Evolutionary conservation across 2,329 filamentous ascomycete species (phyloP).

Genomic region (Aspergillus quadricinctus): DNA sequence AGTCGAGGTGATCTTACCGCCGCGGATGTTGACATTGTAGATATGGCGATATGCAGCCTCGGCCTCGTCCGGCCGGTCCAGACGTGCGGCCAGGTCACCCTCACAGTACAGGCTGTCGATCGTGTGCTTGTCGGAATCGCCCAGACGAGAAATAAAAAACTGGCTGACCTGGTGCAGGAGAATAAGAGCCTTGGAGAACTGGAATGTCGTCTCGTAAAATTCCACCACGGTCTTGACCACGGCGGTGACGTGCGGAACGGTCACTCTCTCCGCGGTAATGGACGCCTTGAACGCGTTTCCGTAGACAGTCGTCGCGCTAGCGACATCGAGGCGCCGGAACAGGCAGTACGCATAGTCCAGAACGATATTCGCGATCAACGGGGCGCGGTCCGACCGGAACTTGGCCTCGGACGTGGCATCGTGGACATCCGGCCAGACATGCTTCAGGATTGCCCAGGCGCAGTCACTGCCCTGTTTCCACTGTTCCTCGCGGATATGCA

Average conservation of each 20-base stretch:
- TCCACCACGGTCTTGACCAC: slow-evolving; percentile 34
- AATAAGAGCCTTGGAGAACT: slow-evolving; percentile 29
- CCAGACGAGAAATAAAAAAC: slow-evolving; percentile 28
- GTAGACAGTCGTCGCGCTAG: slow-evolving; percentile 26
- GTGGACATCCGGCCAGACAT: slow-evolving; percentile 30
- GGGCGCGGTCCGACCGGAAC: slow-evolving; percentile 28
- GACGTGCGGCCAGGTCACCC: slow-evolving; percentile 44
- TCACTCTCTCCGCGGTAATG: slow-evolving; percentile 27
- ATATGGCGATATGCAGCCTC: slow-evolving; percentile 45
- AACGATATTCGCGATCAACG: slow-evolving; percentile 28
- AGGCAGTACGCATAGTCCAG: slow-evolving; percentile 31
- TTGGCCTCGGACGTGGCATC: slow-evolving; percentile 24
- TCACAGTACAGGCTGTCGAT: slow-evolving; percentile 48
- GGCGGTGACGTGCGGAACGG: slow-evolving; percentile 27
- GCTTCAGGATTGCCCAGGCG: slow-evolving; percentile 27
- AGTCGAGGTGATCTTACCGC: slow-evolving; percentile 30
- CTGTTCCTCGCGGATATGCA: slow-evolving; percentile 29
- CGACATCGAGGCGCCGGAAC: slow-evolving; percentile 30
- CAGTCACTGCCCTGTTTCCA: slow-evolving; percentile 27
- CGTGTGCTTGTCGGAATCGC: slow-evolving; percentile 40
- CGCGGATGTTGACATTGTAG: slow-evolving; percentile 32
- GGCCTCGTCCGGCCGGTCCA: slow-evolving; percentile 31
- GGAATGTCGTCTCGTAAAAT: slow-evolving; percentile 35
- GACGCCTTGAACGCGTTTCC: slow-evolving; percentile 32
- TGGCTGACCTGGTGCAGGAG: slow-evolving; percentile 30